phyloP scores from a whole-genome alignment of 371 early-diverging fungal genomes.

The Actinomucor elegans region DNA sequence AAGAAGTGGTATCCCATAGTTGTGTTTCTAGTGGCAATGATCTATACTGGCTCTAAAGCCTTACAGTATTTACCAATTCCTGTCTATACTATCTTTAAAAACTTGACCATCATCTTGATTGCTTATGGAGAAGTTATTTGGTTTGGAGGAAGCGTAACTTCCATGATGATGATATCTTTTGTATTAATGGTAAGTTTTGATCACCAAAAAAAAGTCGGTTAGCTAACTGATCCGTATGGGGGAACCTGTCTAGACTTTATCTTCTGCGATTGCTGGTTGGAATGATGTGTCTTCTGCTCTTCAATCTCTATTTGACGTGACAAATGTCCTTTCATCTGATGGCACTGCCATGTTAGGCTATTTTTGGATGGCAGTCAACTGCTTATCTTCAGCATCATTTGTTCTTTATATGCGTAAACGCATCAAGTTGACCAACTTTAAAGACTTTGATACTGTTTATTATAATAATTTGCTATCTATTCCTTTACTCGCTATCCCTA shows the following conservation, averaged over 20 bases:
- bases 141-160: conserved; percentile 78
- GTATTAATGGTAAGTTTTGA: conserved; percentile 71
- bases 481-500: conserved; percentile 80
- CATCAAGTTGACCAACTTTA: conserved; percentile 82
- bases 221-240: too few relatives aligned
- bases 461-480: conserved; percentile 93
- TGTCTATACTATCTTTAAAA: conserved; percentile 98
- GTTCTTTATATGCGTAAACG: conserved; percentile 88
- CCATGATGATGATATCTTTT: conserved; percentile 84
- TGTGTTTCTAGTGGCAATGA: conserved; percentile 89
- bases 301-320: conserved; percentile 22
- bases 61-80: conserved; percentile 93
- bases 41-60: conserved; percentile 97
- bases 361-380: conserved; percentile 86
- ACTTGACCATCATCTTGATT: conserved; percentile 95
- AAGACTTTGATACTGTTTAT: conserved; percentile 96
- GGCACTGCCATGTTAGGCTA: conserved; percentile 66
- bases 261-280: conserved; percentile 92
- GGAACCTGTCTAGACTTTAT: conserved; percentile 77
- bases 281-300: conserved; percentile 65
- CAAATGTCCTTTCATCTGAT: conserved; percentile 19
- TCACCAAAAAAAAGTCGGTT: not conserved
- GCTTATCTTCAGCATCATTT: conserved; percentile 89
- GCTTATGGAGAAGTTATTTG: conserved; percentile 92
- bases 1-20: conserved; percentile 90